These are phyloP conservation scores for Scytalidium sp. DNA, from an alignment of 2,329 filamentous ascomycete genomes.

Conservation along the genomic window DNA sequence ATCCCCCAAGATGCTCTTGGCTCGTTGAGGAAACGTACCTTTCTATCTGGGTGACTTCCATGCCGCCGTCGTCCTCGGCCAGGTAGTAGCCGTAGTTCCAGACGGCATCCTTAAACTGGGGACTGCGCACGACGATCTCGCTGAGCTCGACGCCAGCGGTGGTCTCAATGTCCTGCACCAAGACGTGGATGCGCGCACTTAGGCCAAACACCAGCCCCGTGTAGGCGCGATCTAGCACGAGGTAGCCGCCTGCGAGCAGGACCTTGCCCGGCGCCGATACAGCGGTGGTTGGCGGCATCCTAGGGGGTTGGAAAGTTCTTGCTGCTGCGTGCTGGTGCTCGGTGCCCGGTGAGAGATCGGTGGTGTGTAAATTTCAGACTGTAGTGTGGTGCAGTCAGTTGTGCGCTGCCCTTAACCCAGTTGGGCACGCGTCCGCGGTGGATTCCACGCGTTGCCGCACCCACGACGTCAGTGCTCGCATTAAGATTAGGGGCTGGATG, in stretches of 20 bases:
- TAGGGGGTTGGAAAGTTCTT: no score
- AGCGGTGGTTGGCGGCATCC: constrained; percentile 22
- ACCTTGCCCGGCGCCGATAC: constrained; percentile 96
- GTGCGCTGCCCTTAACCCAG: no score
- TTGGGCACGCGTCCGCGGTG: no score
- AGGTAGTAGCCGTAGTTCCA: constrained; percentile 85
- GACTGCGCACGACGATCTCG: constrained; percentile 83
- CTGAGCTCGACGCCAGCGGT: constrained; percentile 57
- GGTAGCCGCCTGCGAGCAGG: constrained; percentile 88
- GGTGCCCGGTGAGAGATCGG: no score
- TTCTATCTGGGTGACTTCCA: constrained; percentile 75
- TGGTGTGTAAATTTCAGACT: no score
- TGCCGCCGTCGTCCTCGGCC: constrained; percentile 69
- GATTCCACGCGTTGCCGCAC: no score
- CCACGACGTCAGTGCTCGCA: no score
- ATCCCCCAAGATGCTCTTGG: no score
- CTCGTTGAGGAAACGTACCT: constrained; percentile 51
- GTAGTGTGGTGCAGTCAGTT: no score
- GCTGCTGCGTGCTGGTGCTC: no score
- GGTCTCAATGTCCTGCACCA: constrained; percentile 55
- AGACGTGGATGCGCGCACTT: constrained; percentile 63
- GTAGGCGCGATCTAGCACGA: constrained; percentile 85
- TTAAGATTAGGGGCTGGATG: no score
- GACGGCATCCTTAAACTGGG: constrained; percentile 82
- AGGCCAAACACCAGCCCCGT: constrained; percentile 72